Base-by-base conservation (phyloP, 805 yeast genomes). In the Citeromyces nyonsensis region DNA sequence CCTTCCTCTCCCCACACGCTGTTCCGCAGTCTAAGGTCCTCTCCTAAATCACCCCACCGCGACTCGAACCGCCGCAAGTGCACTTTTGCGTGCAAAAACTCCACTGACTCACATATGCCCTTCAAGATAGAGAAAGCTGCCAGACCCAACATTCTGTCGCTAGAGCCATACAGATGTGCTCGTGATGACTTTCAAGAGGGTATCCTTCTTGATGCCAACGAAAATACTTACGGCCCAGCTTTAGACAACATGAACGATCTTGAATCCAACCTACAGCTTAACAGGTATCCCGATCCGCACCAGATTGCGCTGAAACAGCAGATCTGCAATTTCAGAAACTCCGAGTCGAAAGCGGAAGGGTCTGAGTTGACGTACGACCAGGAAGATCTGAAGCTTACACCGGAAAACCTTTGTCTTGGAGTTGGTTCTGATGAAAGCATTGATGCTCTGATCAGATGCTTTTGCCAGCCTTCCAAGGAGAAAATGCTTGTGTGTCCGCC, bases 401-500 rank as follows among this genome's bases (percentile, higher is more conserved):
- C 80, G 0, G 78, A 63, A 5, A 91, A 91, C 54, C 46, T 91
- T 24, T 85, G 93, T 48, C 63, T 91, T 24, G 98, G 98, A 29
- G 98, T 91, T 9, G 98, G 98, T 1, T 86, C 96, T 1, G 98
- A 91, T 52, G 98, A 91, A 54, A 73, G 91, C 45, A 85, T 91
- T 38, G 98, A 91, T 50, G 68, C 91, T 27, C 56, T 88, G 35
- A 75, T 91, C 39, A 63, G 98, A 44, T 82, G 94, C 34, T 67
- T 79, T 34, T 82, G 95, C 47, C 59, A 54, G 4, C 98, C 98
- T 3, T 81, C 80, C 2, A 63, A 61, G 40, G 95, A 86, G 38
- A 88, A 84, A 50, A 55, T 91, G 47, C 56, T 91, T 43, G 71
- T 73, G 2, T 76, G 94, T 51, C 95, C 97, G 3, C 97, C 98